Base-by-base conservation (phyloP, 306 rosid species). In the Prunus armeniaca region DNA sequence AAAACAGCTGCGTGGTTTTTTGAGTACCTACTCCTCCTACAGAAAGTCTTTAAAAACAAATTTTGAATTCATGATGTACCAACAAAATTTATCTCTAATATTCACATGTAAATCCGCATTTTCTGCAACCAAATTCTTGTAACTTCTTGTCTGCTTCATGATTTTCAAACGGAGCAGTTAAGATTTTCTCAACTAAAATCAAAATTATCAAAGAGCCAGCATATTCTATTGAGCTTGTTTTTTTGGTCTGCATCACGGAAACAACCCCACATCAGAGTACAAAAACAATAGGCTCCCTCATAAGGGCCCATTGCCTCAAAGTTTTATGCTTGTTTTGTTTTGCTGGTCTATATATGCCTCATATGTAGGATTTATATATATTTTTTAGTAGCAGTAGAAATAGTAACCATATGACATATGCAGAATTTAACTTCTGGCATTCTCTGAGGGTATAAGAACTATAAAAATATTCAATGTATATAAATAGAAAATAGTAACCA, bases 161-260 rank as follows among this genome's bases (percentile, higher is more conserved):
- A 82, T 88, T 90, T 92, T 96, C 97, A 83, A 89, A 90, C 90
- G 93, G 98, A 89, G 99, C 89, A 88, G 98, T 96, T 93, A 81
- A 86, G 87, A 82, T 85, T 76, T 79, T 85, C 76, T 85, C 85
- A 78, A 83, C 84, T 82, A 60, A 38, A 75, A 79, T 86, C 80
- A 34, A 85, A 83, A 82, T 69, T 58, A 80, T 78, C 65, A 38
- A 38, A 75, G 65, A 78, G 77, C 69, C 63, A 70, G 80, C 73
- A 71, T 76, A 75, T 70, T 74, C 41, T 79, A 63, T 49, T 71
- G 66, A 72, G 82, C 9, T 71, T 76, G 41, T 45, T 65, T 66
- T 84, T 67, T 58, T 86, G 90, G 86, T 88, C 73, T 56, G 77
- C 84, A 88, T 86, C 89, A 89, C 76, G 89, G 89, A 83, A 89